A percentile compares a stretch with the other conserved stretches of the same genome.
phyloP scores from a whole-genome alignment of 1,284 basidiomycete genomes.

The Tranzscheliella williamsii region DNA sequence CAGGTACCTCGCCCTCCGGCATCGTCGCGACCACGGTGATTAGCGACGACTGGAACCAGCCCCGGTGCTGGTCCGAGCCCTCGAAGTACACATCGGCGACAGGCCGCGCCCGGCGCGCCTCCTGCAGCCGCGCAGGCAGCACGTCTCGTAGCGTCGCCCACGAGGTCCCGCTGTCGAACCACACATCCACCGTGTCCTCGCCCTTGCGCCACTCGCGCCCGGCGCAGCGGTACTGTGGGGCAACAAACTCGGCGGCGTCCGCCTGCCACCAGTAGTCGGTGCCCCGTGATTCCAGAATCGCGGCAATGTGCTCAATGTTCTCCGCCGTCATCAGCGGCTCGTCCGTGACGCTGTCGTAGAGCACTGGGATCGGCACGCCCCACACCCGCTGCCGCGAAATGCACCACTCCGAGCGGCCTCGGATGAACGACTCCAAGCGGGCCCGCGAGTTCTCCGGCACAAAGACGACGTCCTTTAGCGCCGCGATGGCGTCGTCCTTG shows the following conservation, averaged over 20 bases:
- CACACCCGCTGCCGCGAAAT: slow-evolving; percentile 96
- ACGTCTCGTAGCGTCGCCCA: slow-evolving; percentile 77
- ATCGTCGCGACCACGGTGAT: slow-evolving; percentile 74
- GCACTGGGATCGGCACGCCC: slow-evolving; percentile 94
- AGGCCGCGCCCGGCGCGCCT: slow-evolving; percentile 54
- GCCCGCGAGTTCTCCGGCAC: slow-evolving; percentile 66
- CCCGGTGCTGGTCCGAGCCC: slow-evolving; percentile 95
- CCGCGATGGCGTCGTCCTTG: slow-evolving; percentile 74
- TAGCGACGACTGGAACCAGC: slow-evolving; percentile 97
- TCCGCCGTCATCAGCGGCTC: slow-evolving; percentile 69
- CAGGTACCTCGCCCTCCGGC: slow-evolving; percentile 37
- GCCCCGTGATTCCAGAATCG: slow-evolving; percentile 74
- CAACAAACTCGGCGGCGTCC: slow-evolving; percentile 75
- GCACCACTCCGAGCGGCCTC: slow-evolving; percentile 94
- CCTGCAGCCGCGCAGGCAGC: slow-evolving; percentile 3
- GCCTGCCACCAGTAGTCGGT: slow-evolving; percentile 90
- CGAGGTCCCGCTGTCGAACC: slow-evolving; percentile 97
- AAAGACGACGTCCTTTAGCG: slow-evolving; percentile 76
- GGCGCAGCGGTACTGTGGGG: slow-evolving; percentile 35
- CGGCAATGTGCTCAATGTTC: slow-evolving; percentile 77
- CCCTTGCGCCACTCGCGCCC: slow-evolving; percentile 63
- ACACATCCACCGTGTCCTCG: slow-evolving; percentile 96
- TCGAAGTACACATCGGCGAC: slow-evolving; percentile 89
- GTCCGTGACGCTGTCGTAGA: slow-evolving; percentile 73
- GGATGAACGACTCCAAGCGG: slow-evolving; percentile 81